Evolutionary conservation across 352 stramenopile species (phyloP).

Genomic region (Phytophthora crassamura): DNA sequence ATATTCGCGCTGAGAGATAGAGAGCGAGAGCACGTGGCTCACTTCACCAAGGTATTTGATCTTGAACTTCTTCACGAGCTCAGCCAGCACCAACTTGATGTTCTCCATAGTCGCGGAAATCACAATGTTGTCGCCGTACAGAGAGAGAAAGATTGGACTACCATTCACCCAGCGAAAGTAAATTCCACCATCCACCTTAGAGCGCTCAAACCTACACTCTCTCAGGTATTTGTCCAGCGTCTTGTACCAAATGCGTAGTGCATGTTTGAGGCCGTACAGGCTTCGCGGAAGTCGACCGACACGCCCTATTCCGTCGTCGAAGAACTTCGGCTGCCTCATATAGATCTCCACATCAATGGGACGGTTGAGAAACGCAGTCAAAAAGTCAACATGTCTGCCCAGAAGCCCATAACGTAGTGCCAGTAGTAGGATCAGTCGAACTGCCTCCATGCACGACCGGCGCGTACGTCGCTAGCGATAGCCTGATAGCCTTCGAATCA

Average conservation of each 20-base stretch:
- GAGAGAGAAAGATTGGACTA: slow-evolving; percentile 17
- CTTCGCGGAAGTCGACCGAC: slow-evolving; percentile 10
- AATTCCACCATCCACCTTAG: slow-evolving; percentile 15
- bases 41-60: slow-evolving; percentile 17
- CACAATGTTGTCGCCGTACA: slow-evolving; percentile 19
- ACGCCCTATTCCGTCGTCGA: slow-evolving; percentile 4
- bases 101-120: slow-evolving; percentile 1
- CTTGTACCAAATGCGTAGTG: slow-evolving; percentile 12
- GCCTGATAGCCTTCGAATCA: no score
- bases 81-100: slow-evolving; percentile 5
- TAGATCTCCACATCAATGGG: slow-evolving; percentile 15
- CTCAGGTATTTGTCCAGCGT: slow-evolving; percentile 10
- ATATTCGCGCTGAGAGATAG: slow-evolving; percentile 5
- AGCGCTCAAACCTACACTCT: slow-evolving; percentile 7
- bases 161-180: slow-evolving; percentile 4
- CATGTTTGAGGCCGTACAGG: slow-evolving; percentile 12
- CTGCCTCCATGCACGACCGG: slow-evolving; percentile 2
- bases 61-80: slow-evolving; percentile 8
- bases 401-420: neutral
- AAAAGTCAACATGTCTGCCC: slow-evolving; percentile 14
- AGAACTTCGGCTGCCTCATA: slow-evolving; percentile 16
- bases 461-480: no score
- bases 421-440: slow-evolving; percentile 6
- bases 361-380: slow-evolving; percentile 15
- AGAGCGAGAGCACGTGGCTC: no score